Evolutionary conservation across 345 rosid species (phyloP), one percentile per base, ranked within the genome.

Genomic region (Melastoma malabathricum): DNA sequence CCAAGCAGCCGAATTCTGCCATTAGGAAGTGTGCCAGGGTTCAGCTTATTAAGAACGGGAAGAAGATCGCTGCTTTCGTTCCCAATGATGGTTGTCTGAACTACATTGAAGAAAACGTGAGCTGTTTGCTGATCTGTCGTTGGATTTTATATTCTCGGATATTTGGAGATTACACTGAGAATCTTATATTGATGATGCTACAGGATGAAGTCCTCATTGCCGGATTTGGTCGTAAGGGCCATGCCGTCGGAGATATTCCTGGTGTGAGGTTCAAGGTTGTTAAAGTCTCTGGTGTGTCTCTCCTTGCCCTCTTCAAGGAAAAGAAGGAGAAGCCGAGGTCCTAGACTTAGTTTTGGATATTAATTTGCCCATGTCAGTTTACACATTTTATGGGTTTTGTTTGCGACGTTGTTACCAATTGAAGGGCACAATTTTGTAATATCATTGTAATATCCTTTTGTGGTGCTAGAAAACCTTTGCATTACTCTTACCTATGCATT

Each of bases 1-100:
- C 95, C 38, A 88, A 89, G 76, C 92, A 82, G 83, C 97, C 97
- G 10, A 89, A 89, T 71, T 89, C 97, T 70, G 97, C 95, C 41
- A 89, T 89, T 64, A 70, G 95, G 46, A 86, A 86, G 52, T 83
- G 95, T 66, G 94, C 90, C 52, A 69, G 94, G 46, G 94, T 86
- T 62, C 97, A 86, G 66, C 59, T 83, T 48, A 89, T 89, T 68
- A 89, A 86, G 64, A 83, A 81, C 47, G 86, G 87, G 0, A 82
- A 83, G 73, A 81, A 82, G 74, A 84, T 83, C 64, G 90, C 89
- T 19, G 98, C 94, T 18, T 86, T 83, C 47, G 94, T 81, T 17
- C 89, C 92, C 5, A 82, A 82, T 10, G 98, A 86, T 64, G 89
- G 92, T 78, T 82, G 96, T 69, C 78, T 86, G 63, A 90, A 86